Percentiles rank a stretch among this genome's conserved stretches.
Conservation (phyloP, 768 basidiomycete species). For the Coprinellus micaceus region DNA sequence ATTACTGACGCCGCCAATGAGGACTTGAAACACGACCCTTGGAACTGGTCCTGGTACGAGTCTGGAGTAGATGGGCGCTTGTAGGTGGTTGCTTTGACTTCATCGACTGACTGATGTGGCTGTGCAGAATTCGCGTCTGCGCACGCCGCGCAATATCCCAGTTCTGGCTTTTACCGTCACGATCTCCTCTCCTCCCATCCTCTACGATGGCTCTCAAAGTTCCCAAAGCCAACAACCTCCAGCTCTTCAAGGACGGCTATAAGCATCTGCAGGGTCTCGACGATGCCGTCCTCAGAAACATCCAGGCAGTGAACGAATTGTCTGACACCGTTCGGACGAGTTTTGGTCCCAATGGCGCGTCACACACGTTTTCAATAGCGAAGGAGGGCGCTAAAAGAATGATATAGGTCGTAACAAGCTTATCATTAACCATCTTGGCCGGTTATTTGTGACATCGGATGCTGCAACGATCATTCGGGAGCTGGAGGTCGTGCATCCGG, state of each 20-base stretch:
- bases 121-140: slow-evolving; percentile 11
- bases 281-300: slow-evolving; percentile 95
- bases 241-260: slow-evolving; percentile 97
- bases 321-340: slow-evolving; percentile 94
- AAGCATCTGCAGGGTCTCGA: slow-evolving; percentile 89
- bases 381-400: not conserved
- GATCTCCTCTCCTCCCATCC: not conserved
- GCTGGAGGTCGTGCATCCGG: slow-evolving; percentile 97
- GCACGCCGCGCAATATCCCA: no score
- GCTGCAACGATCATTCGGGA: slow-evolving; percentile 98
- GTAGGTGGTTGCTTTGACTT: no score
- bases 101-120: no score
- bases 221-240: slow-evolving; percentile 81
- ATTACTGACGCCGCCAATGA: no score
- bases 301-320: slow-evolving; percentile 92
- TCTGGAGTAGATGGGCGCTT: no score
- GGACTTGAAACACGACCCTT: no score
- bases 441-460: slow-evolving; percentile 96
- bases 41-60: no score
- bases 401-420: slow-evolving; percentile 88
- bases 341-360: slow-evolving; percentile 92
- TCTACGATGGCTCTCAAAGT: slow-evolving; percentile 86
- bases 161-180: slow-evolving; percentile 12
- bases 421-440: slow-evolving; percentile 94
- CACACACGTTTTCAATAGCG: slow-evolving; percentile 7